A percentile compares a stretch with the other conserved stretches of the same genome.
These are phyloP conservation scores for Fraxinus excelsior DNA, from an alignment of 257 asterid genomes.

Conservation along the genomic window DNA sequence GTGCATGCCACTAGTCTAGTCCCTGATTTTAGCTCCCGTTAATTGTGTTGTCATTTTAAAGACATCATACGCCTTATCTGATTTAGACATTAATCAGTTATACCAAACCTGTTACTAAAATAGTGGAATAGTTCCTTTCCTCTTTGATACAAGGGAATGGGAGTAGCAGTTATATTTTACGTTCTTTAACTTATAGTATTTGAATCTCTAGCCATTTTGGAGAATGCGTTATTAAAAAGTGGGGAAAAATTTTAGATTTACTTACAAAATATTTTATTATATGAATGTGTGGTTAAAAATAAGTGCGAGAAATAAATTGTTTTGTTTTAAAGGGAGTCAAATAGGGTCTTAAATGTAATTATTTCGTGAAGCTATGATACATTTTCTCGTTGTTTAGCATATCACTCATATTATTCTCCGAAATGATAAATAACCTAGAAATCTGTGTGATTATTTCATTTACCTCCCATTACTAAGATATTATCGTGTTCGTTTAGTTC, in stretches of 20 bases:
- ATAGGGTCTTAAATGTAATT: background rate
- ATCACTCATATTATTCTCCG: background rate
- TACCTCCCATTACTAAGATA: constrained; percentile 14
- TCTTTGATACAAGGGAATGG: background rate
- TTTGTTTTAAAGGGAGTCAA: too few species aligned
- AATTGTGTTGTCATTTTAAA: background rate
- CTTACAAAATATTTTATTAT: too few species aligned
- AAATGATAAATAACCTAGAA: background rate
- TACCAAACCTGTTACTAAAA: background rate
- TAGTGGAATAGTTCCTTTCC: background rate
- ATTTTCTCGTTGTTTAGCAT: background rate
- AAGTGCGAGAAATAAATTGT: too few species aligned
- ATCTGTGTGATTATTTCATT: background rate
- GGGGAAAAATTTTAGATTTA: too few species aligned
- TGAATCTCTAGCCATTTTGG: constrained; percentile 1
- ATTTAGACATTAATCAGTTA: background rate
- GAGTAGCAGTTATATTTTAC: background rate
- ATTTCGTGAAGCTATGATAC: background rate
- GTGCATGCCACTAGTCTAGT: background rate
- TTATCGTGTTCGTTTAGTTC: constrained; percentile 51
- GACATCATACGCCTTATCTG: background rate
- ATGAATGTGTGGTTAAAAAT: too few species aligned
- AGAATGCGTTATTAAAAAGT: too few species aligned
- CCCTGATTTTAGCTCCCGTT: background rate
- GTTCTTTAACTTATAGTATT: background rate